phyloP scores from a whole-genome alignment of 257 asterid species.

The Asclepias syriaca region DNA sequence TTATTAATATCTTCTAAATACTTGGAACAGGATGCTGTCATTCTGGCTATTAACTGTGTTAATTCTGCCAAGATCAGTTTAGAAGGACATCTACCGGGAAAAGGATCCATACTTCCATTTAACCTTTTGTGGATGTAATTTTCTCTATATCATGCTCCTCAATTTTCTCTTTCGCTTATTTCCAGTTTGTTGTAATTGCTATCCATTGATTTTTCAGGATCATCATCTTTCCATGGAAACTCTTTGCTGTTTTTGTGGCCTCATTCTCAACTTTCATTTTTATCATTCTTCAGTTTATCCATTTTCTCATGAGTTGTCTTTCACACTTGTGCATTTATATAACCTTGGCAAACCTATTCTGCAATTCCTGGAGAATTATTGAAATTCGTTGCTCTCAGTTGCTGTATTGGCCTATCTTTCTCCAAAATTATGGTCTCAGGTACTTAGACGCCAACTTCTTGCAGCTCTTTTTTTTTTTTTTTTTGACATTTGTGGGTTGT shows the following conservation, averaged over 20 bases:
- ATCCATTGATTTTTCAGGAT: constrained; percentile 50
- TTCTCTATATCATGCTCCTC: constrained; percentile 16
- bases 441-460: constrained; percentile 18
- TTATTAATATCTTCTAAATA: not conserved
- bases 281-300: constrained; percentile 54
- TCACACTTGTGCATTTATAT: constrained; percentile 31
- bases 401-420: constrained; percentile 81
- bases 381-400: constrained; percentile 68
- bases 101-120: constrained; percentile 25
- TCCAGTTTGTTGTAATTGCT: constrained; percentile 21
- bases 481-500: not conserved
- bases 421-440: constrained; percentile 68
- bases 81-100: constrained; percentile 32
- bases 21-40: constrained; percentile 53
- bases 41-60: constrained; percentile 77
- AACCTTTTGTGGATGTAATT: constrained; percentile 45
- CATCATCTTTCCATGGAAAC: constrained; percentile 47
- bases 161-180: constrained; percentile 9
- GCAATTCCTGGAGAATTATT: constrained; percentile 51
- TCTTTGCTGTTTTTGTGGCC: constrained; percentile 53
- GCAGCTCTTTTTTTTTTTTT: not conserved
- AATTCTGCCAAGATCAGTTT: constrained; percentile 51
- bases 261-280: constrained; percentile 57
- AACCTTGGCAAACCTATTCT: constrained; percentile 39
- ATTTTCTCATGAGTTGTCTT: constrained; percentile 37